phyloP scores from a whole-genome alignment of 2,329 filamentous ascomycete genomes.

The Talaromyces sp. region DNA sequence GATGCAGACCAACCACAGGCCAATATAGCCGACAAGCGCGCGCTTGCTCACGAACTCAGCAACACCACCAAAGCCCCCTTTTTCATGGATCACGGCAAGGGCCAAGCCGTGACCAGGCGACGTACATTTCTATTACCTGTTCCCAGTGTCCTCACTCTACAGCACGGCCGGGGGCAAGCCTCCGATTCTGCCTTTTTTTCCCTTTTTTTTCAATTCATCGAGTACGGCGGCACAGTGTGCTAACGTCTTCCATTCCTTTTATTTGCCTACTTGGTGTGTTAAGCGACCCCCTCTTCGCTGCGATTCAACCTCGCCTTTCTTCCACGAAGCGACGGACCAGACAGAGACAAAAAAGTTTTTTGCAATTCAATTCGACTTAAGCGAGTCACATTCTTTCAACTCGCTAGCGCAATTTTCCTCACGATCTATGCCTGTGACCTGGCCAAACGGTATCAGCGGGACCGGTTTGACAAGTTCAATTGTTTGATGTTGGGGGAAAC shows the following conservation, averaged over 20 bases:
- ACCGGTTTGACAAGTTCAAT: neutral
- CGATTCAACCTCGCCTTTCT: neutral
- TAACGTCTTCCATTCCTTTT: conserved; percentile 11
- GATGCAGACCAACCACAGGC: neutral
- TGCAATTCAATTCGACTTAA: neutral
- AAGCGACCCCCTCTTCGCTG: neutral
- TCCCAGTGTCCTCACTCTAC: neutral
- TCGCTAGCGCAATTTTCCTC: neutral
- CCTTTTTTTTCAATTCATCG: neutral
- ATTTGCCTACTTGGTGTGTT: neutral
- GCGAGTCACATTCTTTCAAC: neutral
- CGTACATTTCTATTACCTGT: neutral
- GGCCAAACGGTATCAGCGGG: neutral
- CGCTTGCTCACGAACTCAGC: conserved; percentile 21
- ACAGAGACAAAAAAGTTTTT: neutral
- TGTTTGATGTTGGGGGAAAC: neutral
- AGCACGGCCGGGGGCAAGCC: conserved; percentile 6
- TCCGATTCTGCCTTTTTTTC: conserved; percentile 1
- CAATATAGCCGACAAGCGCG: conserved; percentile 23
- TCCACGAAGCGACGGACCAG: neutral
- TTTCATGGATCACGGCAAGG: neutral
- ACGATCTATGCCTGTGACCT: conserved; percentile 3
- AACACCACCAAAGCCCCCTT: neutral
- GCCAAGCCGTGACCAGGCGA: neutral
- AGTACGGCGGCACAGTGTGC: conserved; percentile 7